Percentiles rank a stretch among this genome's conserved stretches.
phyloP scores from a whole-genome alignment of 208 protist species.

The Acanthamoeba sp. region DNA sequence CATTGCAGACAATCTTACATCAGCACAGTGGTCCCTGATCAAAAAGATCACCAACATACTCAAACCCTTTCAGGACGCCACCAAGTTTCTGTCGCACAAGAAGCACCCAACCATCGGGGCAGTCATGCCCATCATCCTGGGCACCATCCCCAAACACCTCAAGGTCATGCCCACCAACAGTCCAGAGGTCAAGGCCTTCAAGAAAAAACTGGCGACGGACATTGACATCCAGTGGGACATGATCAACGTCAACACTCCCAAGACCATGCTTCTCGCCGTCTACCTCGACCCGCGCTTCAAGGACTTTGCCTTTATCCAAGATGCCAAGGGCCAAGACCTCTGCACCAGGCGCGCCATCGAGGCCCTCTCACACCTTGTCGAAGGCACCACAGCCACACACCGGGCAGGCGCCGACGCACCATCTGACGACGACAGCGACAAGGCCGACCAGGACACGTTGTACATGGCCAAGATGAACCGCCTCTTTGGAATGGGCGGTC shows the following conservation, averaged over 20 bases:
- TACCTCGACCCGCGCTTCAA: slow-evolving; percentile 4
- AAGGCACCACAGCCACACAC: not conserved
- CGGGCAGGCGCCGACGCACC: no score
- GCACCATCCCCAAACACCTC: slow-evolving; percentile 10
- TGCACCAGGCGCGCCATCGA: not conserved
- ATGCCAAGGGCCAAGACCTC: not conserved
- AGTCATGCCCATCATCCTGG: slow-evolving; percentile 37
- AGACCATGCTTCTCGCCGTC: not conserved
- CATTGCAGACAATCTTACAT: not conserved
- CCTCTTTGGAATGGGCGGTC: no score
- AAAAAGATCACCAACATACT: not conserved
- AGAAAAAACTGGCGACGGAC: not conserved
- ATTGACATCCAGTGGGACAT: not conserved
- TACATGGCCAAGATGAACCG: no score
- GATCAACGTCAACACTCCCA: not conserved
- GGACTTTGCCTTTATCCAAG: not conserved
- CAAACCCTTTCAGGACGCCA: slow-evolving; percentile 8
- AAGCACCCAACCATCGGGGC: slow-evolving; percentile 36
- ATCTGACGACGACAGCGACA: no score
- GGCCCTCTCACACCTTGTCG: not conserved
- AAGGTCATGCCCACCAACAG: slow-evolving; percentile 5
- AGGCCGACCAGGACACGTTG: no score
- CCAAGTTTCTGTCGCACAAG: slow-evolving; percentile 35
- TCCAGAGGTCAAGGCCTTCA: slow-evolving; percentile 5
- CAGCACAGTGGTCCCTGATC: not conserved